phyloP scores from a whole-genome alignment of 2,329 filamentous ascomycete species.

The Colletotrichum spinosum region DNA sequence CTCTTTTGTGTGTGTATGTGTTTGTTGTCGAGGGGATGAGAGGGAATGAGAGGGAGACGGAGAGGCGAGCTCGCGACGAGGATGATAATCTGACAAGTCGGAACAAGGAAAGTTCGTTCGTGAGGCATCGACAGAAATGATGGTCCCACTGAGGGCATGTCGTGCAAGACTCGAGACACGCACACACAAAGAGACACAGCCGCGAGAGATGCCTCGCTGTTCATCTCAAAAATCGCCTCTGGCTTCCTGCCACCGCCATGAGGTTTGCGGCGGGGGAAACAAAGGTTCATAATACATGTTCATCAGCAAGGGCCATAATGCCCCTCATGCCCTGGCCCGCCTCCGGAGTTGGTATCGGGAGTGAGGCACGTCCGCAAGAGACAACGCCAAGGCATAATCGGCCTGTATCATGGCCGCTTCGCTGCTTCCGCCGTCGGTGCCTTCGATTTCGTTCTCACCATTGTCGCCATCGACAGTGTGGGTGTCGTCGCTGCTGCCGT shows the following conservation, averaged over 20 bases:
- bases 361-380: background rate
- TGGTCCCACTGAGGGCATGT: background rate
- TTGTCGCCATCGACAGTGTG: too few species aligned
- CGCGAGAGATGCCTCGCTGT: background rate
- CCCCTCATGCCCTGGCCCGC: constrained; percentile 1
- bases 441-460: too few species aligned
- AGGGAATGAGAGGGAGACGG: background rate
- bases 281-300: constrained; percentile 31
- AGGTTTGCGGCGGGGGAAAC: background rate
- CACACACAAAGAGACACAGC: background rate
- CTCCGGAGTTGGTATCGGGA: background rate
- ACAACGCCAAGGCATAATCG: background rate
- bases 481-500: too few species aligned
- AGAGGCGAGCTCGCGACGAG: background rate
- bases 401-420: too few species aligned
- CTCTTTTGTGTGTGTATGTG: too few species aligned
- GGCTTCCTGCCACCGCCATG: constrained; percentile 4
- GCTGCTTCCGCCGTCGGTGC: too few species aligned
- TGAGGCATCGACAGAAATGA: background rate
- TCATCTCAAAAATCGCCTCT: background rate
- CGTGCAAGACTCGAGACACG: constrained; percentile 9
- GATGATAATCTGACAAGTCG: background rate
- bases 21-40: background rate
- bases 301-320: constrained; percentile 24
- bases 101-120: background rate